Conservation (phyloP, 1,284 basidiomycete genomes). For the Lentinula novae-zelandiae region DNA sequence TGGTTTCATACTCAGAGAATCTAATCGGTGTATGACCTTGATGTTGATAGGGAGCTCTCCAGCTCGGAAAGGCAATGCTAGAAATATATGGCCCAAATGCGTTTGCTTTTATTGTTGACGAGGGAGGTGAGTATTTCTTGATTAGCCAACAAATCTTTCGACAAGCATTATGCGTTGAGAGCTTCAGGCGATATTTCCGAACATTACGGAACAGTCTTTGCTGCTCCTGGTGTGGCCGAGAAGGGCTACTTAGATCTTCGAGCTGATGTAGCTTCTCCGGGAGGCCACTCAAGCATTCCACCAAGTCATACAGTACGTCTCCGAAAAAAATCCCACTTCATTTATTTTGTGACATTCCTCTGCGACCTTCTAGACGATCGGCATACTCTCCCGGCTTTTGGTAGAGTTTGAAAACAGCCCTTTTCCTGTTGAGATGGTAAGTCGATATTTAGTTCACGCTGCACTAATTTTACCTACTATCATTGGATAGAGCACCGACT, state of each 20-base stretch:
- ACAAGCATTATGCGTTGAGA: background rate
- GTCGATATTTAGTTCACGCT: constrained; percentile 5
- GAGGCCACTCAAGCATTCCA: constrained; percentile 54
- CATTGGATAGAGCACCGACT: constrained; percentile 18
- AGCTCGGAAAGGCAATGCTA: constrained; percentile 37
- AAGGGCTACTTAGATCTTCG: constrained; percentile 52
- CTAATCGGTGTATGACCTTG: background rate
- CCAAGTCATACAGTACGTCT: constrained; percentile 32
- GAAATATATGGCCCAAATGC: constrained; percentile 43
- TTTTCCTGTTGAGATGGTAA: constrained; percentile 24
- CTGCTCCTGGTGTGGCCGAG: constrained; percentile 45
- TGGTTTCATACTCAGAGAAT: background rate
- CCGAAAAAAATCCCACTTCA: constrained; percentile 13
- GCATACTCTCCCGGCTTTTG: constrained; percentile 40
- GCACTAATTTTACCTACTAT: background rate
- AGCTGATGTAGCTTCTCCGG: constrained; percentile 39
- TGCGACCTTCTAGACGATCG: constrained; percentile 34
- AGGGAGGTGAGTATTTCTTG: constrained; percentile 27
- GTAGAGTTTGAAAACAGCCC: constrained; percentile 42
- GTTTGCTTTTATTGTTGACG: constrained; percentile 45
- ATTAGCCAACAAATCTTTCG: background rate
- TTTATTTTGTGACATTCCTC: background rate
- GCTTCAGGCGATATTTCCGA: constrained; percentile 21
- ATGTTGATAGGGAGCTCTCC: constrained; percentile 34
- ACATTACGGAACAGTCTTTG: constrained; percentile 28